These are phyloP conservation scores for Stropharia rugosoannulata DNA, from an alignment of 768 basidiomycete species.

Conservation along the genomic window DNA sequence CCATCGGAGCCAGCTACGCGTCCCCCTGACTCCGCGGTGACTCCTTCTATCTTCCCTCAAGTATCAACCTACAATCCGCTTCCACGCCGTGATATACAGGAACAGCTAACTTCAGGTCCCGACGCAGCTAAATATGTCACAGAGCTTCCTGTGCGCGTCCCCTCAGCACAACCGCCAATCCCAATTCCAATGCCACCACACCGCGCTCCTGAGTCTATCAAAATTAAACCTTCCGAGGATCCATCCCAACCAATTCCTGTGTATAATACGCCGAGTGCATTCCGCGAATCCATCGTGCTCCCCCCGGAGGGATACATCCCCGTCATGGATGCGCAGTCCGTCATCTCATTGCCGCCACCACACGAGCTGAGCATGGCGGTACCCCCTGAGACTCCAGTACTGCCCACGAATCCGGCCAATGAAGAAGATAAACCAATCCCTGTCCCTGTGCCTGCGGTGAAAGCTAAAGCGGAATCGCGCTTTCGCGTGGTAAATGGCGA, in stretches of 20 bases:
- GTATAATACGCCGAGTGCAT: slow-evolving; percentile 17
- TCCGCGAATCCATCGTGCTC: slow-evolving; percentile 26
- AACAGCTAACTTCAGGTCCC: slow-evolving; percentile 3
- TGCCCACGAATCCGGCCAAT: not conserved
- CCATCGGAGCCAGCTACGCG: not conserved
- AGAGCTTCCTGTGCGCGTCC: slow-evolving; percentile 19
- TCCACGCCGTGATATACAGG: not conserved
- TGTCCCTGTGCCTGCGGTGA: not conserved
- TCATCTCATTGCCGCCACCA: slow-evolving; percentile 49
- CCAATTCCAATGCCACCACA: slow-evolving; percentile 15
- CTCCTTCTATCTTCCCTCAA: not conserved
- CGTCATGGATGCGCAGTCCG: slow-evolving; percentile 32
- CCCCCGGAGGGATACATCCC: slow-evolving; percentile 55
- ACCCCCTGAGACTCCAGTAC: slow-evolving; percentile 7
- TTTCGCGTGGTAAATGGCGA: no score
- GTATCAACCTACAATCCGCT: slow-evolving; percentile 1
- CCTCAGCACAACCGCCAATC: slow-evolving; percentile 21
- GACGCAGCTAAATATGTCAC: slow-evolving; percentile 15
- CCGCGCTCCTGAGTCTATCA: slow-evolving; percentile 13
- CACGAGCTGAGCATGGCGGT: slow-evolving; percentile 40
- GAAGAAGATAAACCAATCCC: not conserved
- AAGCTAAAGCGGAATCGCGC: no score
- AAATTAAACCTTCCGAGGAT: slow-evolving; percentile 12
- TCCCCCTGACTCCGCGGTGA: not conserved
- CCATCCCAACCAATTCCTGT: slow-evolving; percentile 18